A percentile compares a stretch with the other conserved stretches of the same genome.
Conservation (phyloP, 305 asterid species). For the Fraxinus sp. region DNA sequence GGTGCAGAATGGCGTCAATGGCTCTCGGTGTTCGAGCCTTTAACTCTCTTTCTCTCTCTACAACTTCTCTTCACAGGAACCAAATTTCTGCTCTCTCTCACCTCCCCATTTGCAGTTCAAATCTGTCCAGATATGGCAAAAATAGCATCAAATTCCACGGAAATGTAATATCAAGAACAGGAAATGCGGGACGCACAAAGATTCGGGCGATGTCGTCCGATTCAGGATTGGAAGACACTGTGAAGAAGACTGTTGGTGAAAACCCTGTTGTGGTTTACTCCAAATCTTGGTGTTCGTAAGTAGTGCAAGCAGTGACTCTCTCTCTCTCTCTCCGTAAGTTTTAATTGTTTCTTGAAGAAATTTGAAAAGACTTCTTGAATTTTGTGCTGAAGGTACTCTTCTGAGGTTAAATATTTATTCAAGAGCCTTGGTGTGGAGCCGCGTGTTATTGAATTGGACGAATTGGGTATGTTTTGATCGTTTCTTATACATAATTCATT, state of each 20-base stretch:
- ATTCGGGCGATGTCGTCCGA: slow-evolving; percentile 60
- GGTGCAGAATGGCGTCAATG: neutral
- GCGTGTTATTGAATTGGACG: slow-evolving; percentile 73
- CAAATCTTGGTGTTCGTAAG: slow-evolving; percentile 89
- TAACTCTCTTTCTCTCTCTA: neutral
- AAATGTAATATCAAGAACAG: neutral
- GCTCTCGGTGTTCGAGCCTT: neutral
- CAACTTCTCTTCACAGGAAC: neutral
- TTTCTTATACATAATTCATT: neutral
- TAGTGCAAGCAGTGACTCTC: slow-evolving; percentile 1
- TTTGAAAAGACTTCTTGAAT: neutral
- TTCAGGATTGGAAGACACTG: slow-evolving; percentile 58
- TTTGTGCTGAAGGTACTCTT: slow-evolving; percentile 50
- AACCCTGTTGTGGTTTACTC: slow-evolving; percentile 85
- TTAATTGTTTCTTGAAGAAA: neutral
- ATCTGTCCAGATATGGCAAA: neutral
- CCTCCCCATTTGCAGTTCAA: neutral
- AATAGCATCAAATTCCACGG: neutral
- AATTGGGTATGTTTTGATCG: slow-evolving; percentile 48
- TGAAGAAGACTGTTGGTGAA: slow-evolving; percentile 49
- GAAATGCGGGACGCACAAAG: slow-evolving; percentile 23
- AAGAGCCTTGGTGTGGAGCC: slow-evolving; percentile 77
- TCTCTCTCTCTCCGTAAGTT: neutral
- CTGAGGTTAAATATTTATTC: slow-evolving; percentile 74
- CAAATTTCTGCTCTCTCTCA: neutral